Evolutionary conservation across 768 basidiomycete species (phyloP).

Genomic region (Lactarius sp.): DNA sequence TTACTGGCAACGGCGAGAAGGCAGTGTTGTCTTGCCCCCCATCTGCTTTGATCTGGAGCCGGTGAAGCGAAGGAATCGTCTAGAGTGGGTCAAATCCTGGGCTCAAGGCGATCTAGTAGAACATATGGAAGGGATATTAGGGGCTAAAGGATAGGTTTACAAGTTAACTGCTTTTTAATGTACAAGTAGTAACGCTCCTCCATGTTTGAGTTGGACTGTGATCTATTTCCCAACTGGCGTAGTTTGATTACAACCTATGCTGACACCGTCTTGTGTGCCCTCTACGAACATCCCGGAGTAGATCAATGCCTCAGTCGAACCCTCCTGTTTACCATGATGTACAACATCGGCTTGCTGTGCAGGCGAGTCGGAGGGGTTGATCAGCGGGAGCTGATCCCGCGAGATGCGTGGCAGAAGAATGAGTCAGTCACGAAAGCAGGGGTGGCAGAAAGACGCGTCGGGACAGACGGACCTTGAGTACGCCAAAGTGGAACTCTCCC

Average conservation of each 20-base stretch:
- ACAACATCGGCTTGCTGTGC: slow-evolving; percentile 51
- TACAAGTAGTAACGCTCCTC: background rate
- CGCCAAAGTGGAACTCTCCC: slow-evolving; percentile 59
- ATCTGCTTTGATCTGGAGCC: slow-evolving; percentile 41
- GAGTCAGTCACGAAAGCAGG: background rate
- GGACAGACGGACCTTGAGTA: slow-evolving; percentile 50
- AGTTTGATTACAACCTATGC: slow-evolving; percentile 31
- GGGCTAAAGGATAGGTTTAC: background rate
- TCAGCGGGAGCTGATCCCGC: slow-evolving; percentile 45
- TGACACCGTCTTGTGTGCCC: slow-evolving; percentile 31
- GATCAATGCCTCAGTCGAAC: slow-evolving; percentile 47
- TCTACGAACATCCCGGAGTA: slow-evolving; percentile 60
- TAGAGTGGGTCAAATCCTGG: slow-evolving; percentile 27
- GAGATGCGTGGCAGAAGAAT: background rate
- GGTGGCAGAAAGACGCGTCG: background rate
- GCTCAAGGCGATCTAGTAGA: slow-evolving; percentile 25
- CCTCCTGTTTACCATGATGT: slow-evolving; percentile 56
- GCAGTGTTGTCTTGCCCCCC: slow-evolving; percentile 42
- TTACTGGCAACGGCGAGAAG: slow-evolving; percentile 48
- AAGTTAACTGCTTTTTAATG: background rate
- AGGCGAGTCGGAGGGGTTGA: slow-evolving; percentile 42
- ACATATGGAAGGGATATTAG: slow-evolving; percentile 27
- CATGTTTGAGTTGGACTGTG: background rate
- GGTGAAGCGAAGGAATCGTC: slow-evolving; percentile 22
- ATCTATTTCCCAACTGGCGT: slow-evolving; percentile 2